Percentiles rank a stretch among this genome's conserved stretches.
Conservation (phyloP, 2,329 filamentous ascomycete species). For the Colletotrichum trifolii region DNA sequence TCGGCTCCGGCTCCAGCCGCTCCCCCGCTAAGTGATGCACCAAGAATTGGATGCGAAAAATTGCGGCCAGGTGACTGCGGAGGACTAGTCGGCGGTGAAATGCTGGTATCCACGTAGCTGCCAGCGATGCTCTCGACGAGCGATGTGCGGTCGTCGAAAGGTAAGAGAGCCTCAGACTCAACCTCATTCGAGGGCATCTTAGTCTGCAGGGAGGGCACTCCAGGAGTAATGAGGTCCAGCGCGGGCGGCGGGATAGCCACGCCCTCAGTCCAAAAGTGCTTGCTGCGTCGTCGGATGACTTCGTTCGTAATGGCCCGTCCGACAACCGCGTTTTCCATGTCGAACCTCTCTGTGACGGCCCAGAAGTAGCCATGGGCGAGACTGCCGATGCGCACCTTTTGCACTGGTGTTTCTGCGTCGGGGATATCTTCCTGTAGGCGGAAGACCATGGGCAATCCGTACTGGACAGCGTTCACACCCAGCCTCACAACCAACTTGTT, state of each 20-base stretch:
- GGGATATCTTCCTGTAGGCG: slow-evolving; percentile 87
- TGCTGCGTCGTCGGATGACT: slow-evolving; percentile 77
- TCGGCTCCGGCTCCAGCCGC: slow-evolving; percentile 58
- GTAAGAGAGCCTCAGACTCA: slow-evolving; percentile 73
- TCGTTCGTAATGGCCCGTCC: slow-evolving; percentile 81
- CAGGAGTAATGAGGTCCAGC: slow-evolving; percentile 70
- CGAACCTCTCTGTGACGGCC: slow-evolving; percentile 80
- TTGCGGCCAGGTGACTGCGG: slow-evolving; percentile 74
- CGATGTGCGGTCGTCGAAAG: slow-evolving; percentile 78
- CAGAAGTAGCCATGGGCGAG: slow-evolving; percentile 92
- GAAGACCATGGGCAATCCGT: slow-evolving; percentile 88
- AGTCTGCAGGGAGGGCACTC: slow-evolving; percentile 54
- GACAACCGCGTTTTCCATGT: slow-evolving; percentile 76
- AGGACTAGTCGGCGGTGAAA: slow-evolving; percentile 76
- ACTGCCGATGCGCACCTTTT: slow-evolving; percentile 84
- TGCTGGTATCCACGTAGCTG: slow-evolving; percentile 72
- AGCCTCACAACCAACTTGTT: slow-evolving; percentile 78
- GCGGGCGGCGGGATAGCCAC: slow-evolving; percentile 76
- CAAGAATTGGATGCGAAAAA: slow-evolving; percentile 71
- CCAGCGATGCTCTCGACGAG: slow-evolving; percentile 80
- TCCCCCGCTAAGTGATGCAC: slow-evolving; percentile 55
- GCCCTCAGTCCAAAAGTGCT: slow-evolving; percentile 82
- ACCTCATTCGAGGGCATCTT: slow-evolving; percentile 63
- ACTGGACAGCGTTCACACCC: slow-evolving; percentile 83
- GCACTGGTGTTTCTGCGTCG: slow-evolving; percentile 70